Conservation (phyloP, 2,329 filamentous ascomycete genomes). For the Amauroascus niger region DNA sequence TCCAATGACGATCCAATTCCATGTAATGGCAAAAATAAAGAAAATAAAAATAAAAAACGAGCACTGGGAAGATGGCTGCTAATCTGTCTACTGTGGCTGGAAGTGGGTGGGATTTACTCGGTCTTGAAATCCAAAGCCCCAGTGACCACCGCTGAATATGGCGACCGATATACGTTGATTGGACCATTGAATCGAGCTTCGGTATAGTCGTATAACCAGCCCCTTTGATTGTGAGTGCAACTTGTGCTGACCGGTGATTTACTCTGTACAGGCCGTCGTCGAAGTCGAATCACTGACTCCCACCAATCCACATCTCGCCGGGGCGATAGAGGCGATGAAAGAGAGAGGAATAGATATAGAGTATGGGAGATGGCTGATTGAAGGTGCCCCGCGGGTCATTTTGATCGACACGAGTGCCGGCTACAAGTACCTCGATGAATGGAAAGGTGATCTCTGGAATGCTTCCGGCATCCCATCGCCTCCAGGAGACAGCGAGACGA, state of each 20-base stretch:
- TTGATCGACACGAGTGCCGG: constrained; percentile 92
- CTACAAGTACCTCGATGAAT: constrained; percentile 85
- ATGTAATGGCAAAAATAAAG: background rate
- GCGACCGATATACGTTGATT: constrained; percentile 89
- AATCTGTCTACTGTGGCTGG: background rate
- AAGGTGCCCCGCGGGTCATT: constrained; percentile 85
- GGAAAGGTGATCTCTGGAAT: constrained; percentile 95
- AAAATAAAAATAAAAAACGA: no score
- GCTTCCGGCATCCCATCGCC: constrained; percentile 88
- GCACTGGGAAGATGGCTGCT: background rate
- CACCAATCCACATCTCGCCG: constrained; percentile 64
- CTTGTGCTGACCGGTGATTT: constrained; percentile 18
- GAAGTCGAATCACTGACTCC: constrained; percentile 92
- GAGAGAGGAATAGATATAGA: constrained; percentile 78
- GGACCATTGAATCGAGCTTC: constrained; percentile 87
- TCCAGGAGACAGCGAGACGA: constrained; percentile 84
- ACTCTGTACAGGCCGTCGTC: constrained; percentile 63
- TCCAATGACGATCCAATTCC: constrained; percentile 8
- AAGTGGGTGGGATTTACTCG: constrained; percentile 93
- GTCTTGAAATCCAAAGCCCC: constrained; percentile 98
- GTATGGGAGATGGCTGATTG: constrained; percentile 95
- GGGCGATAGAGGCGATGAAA: constrained; percentile 85
- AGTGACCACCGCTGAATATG: constrained; percentile 97
- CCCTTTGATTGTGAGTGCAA: no score
- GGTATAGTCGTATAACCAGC: constrained; percentile 45